Conservation (phyloP, 768 basidiomycete genomes). For the Termitomyces sp. region DNA sequence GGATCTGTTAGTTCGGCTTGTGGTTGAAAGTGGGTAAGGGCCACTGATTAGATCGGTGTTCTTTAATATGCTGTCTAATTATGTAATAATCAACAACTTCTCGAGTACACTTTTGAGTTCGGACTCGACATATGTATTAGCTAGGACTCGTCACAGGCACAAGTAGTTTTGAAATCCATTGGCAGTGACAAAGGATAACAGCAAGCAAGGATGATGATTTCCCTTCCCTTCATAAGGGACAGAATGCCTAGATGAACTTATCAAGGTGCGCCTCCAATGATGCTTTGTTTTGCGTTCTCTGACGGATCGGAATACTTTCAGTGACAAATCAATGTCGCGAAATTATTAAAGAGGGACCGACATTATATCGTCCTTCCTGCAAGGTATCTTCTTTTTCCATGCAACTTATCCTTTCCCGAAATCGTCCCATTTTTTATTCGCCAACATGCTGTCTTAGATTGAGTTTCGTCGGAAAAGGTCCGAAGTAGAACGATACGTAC, state of each 20-base stretch:
- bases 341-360: conserved; percentile 4
- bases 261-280: conserved; percentile 20
- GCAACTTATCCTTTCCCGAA: conserved; percentile 9
- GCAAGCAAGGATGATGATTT: background rate
- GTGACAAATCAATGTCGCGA: background rate
- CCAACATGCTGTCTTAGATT: background rate
- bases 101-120: no score
- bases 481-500: background rate
- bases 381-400: conserved; percentile 8
- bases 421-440: conserved; percentile 10
- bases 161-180: background rate
- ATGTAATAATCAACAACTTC: conserved; percentile 9
- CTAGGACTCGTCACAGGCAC: background rate
- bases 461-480: background rate
- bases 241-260: background rate
- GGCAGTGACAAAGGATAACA: background rate
- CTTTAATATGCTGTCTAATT: conserved; percentile 9
- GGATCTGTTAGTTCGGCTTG: conserved; percentile 3
- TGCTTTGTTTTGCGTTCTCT: conserved; percentile 16
- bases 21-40: conserved; percentile 17
- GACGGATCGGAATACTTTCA: conserved; percentile 10
- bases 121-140: background rate
- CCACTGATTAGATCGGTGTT: conserved; percentile 27
- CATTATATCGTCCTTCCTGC: conserved; percentile 10
- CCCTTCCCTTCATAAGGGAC: background rate